A percentile compares a stretch with the other conserved stretches of the same genome.
phyloP scores from a whole-genome alignment of 2,329 filamentous ascomycete genomes.

The Alternaria burnsii region DNA sequence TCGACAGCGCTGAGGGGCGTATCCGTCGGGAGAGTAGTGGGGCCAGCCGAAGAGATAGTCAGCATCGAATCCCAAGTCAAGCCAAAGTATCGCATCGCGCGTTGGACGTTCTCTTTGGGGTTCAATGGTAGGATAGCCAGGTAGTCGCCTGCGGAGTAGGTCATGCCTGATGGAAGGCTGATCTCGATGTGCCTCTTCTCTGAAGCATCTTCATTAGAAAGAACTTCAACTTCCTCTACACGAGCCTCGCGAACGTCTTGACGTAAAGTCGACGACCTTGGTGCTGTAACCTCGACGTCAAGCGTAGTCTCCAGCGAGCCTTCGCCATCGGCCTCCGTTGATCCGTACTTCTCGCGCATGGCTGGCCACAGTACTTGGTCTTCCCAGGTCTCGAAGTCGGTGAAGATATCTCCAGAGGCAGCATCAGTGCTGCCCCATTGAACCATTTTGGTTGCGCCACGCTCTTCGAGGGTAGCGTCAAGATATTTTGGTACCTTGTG shows the following conservation, averaged over 20 bases:
- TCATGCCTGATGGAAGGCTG: slow-evolving; percentile 57
- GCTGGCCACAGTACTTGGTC: slow-evolving; percentile 51
- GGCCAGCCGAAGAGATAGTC: slow-evolving; percentile 67
- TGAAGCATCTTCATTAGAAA: slow-evolving; percentile 36
- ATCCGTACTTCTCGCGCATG: slow-evolving; percentile 44
- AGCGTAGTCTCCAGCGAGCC: slow-evolving; percentile 38
- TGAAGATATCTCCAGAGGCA: slow-evolving; percentile 51
- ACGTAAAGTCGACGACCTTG: slow-evolving; percentile 46
- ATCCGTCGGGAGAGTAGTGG: slow-evolving; percentile 71
- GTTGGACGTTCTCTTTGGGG: slow-evolving; percentile 66
- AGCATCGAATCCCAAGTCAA: slow-evolving; percentile 74
- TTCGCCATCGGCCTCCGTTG: slow-evolving; percentile 32
- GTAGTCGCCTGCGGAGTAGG: slow-evolving; percentile 79
- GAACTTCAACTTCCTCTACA: slow-evolving; percentile 43
- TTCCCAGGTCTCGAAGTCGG: slow-evolving; percentile 54
- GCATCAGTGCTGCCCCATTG: slow-evolving; percentile 49
- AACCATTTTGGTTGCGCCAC: slow-evolving; percentile 44
- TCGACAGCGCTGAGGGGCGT: slow-evolving; percentile 68
- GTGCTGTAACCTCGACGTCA: slow-evolving; percentile 45
- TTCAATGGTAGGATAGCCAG: slow-evolving; percentile 78
- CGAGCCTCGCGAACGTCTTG: slow-evolving; percentile 50
- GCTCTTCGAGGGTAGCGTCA: slow-evolving; percentile 40
- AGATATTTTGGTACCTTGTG: slow-evolving; percentile 53
- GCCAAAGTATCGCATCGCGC: slow-evolving; percentile 70
- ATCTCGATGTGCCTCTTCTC: slow-evolving; percentile 55